Evolutionary conservation across 2,329 filamentous ascomycete genomes (phyloP).

Genomic region (Sclerotiophoma versabilis): DNA sequence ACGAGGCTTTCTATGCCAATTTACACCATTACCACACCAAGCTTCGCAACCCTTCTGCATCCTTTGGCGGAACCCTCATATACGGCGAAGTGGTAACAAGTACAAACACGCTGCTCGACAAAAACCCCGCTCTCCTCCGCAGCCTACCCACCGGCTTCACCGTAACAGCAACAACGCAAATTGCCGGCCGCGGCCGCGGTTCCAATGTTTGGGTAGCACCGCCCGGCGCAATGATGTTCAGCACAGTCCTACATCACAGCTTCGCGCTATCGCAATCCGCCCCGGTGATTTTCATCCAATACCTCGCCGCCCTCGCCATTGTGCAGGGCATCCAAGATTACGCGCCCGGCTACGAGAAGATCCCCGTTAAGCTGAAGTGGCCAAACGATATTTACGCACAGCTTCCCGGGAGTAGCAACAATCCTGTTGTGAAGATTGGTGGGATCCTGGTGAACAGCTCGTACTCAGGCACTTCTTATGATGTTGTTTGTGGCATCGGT

Average conservation of each 20-base stretch:
- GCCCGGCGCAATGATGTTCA: constrained; percentile 84
- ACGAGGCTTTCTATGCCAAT: constrained; percentile 77
- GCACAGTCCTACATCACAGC: constrained; percentile 84
- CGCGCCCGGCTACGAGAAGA: constrained; percentile 72
- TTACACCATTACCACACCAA: constrained; percentile 71
- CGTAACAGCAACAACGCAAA: constrained; percentile 82
- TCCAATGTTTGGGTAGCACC: constrained; percentile 96
- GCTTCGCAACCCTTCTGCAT: constrained; percentile 60
- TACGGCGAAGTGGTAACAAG: constrained; percentile 94
- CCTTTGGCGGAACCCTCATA: constrained; percentile 79
- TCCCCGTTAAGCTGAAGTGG: constrained; percentile 93
- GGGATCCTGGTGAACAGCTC: constrained; percentile 91
- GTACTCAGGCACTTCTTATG: constrained; percentile 78
- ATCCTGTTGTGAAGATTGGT: constrained; percentile 82
- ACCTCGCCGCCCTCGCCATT: constrained; percentile 86
- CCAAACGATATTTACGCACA: constrained; percentile 81
- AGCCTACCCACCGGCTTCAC: constrained; percentile 87
- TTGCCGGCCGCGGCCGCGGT: constrained; percentile 87
- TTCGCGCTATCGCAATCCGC: constrained; percentile 73
- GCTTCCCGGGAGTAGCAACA: constrained; percentile 59
- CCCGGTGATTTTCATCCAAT: constrained; percentile 92
- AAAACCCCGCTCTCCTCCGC: constrained; percentile 82
- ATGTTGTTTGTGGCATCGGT: constrained; percentile 81
- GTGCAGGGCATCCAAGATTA: constrained; percentile 84
- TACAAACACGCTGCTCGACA: constrained; percentile 92